Evolutionary conservation across 2,329 filamentous ascomycete species (phyloP), one percentile per base, ranked within the genome.

Genomic region (Alternaria tenuissima): DNA sequence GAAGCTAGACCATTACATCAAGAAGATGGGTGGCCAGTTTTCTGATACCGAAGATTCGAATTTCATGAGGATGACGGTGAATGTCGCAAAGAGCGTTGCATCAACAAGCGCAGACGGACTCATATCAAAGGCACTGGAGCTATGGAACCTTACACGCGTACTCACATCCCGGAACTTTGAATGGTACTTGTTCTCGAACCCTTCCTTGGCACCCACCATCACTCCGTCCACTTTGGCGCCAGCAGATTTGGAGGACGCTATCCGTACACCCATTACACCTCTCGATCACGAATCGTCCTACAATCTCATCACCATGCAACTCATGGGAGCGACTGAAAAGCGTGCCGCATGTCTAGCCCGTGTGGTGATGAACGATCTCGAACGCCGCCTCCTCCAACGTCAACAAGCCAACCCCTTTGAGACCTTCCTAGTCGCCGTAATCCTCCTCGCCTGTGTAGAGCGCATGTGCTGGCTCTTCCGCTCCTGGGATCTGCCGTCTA

Each of bases 361-460:
- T 55, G 77, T 77, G 9, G 82, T 87, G 34, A 84, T 88, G 81
- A 86, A 86, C 62, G 86, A 88, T 59, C 80, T 88, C 1, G 87
- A 89, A 69, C 82, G 85, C 18, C 82, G 86, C n/a, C 76, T 88
- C 5, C 79, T 88, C 7, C 85, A 87, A 65, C 84, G 85, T 12
- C 83, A 86, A 67, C 84, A 86, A 70, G 82, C 81, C 22, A 84
- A 83, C 52, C 82, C 82, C 46, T 87, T 88, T 57, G 84, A 86
- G 61, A 88, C 86, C 0, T 88, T 87, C 68, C 75, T 89, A n/a
- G 83, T 84, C 5, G 81, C 85, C 0, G 79, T 88, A n/a, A 80
- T 88, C 16, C 77, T 88, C 0, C 77, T 89, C 24, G 86, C 84
- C 59, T 87, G 85, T 62, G 84, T 87, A 14, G 87, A 88, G 74